Evolutionary conservation across 495 filamentous ascomycete genomes (phyloP).

Genomic region (Neurospora sp.): DNA sequence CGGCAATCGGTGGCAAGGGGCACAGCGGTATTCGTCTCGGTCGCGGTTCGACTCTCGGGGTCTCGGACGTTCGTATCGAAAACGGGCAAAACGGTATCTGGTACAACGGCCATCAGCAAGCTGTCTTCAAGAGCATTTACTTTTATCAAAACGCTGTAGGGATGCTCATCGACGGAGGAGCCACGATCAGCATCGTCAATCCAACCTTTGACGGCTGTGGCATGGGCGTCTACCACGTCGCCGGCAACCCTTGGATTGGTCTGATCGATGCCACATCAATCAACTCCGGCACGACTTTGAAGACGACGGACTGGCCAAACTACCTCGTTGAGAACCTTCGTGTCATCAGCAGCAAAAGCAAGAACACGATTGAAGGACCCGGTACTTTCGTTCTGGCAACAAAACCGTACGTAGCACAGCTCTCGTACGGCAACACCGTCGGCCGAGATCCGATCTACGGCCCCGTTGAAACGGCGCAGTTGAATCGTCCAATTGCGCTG

Average conservation of each 20-base stretch:
- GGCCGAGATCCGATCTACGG: constrained; percentile 52
- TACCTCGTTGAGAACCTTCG: constrained; percentile 34
- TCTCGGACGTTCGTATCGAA: constrained; percentile 27
- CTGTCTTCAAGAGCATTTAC: constrained; percentile 55
- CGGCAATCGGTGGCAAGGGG: constrained; percentile 30
- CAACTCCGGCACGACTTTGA: constrained; percentile 30
- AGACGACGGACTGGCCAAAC: constrained; percentile 25
- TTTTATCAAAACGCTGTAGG: constrained; percentile 48
- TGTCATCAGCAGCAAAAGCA: not conserved
- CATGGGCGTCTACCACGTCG: constrained; percentile 46
- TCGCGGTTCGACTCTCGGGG: constrained; percentile 36
- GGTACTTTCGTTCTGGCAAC: constrained; percentile 16
- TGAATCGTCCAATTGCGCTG: constrained; percentile 17
- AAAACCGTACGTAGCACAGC: constrained; percentile 19
- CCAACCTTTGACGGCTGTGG: constrained; percentile 44
- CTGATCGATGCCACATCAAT: constrained; percentile 29
- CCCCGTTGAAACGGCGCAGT: constrained; percentile 24
- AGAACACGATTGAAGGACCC: constrained; percentile 26
- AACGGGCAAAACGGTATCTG: constrained; percentile 36
- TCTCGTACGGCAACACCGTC: constrained; percentile 44
- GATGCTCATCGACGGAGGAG: constrained; percentile 53
- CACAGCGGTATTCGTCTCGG: constrained; percentile 57
- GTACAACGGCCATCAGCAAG: constrained; percentile 60
- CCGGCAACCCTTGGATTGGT: constrained; percentile 30
- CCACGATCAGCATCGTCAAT: constrained; percentile 39